Evolutionary conservation across 106 monocot species (phyloP), one percentile per base, ranked within the genome.

Genomic region (Dendrobium huoshanense): DNA sequence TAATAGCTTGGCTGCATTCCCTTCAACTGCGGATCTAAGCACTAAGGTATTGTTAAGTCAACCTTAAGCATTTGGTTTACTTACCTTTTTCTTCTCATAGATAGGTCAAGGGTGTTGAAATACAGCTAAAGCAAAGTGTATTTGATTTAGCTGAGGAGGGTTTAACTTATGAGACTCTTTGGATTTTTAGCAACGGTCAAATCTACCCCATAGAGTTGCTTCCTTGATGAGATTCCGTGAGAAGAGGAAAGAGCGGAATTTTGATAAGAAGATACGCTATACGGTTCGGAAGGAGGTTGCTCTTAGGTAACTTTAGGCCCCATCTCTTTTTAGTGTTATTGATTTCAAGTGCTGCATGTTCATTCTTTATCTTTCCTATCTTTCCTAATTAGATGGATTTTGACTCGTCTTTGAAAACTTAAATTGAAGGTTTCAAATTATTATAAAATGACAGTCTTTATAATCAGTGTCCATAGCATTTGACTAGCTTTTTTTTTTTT

Each of bases 161-260:
- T 17, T 70, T 29, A 70, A 15, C 5, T 70, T 70, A 10, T 70
- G 29, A 4, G 7, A 16, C 15, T 44, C 19, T 72, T 58, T 82
- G 80, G 55, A 37, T 8, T 19, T 81, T 68, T 61, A 77, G 51
- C 87, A 96, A 93, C 81, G 89, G 29, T 83, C 86, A 70, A 94
- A 90, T 48, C 86, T 92, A 80, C 94, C 96, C 37, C 92, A 94
- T 49, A 88, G 96, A 87, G 90, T 92, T 83, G 96, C 96, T 73
- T 97, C 96, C 19, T 67, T 97, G 77, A 94, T 94, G 89, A 90
- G 96, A 82, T 97, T 97, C 77, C 89, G 96, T 1, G 96, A 97
- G 86, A 97, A 97, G 86, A 84, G 94, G 70, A 97, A 97, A 82
- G 96, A 97, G 73, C 74, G 96, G 41, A 97, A 97, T 82, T 97